A percentile compares a stretch with the other conserved stretches of the same genome.
Evolutionary conservation across 2,329 filamentous ascomycete genomes (phyloP).

Genomic region (Sclerotiophoma versabilis): DNA sequence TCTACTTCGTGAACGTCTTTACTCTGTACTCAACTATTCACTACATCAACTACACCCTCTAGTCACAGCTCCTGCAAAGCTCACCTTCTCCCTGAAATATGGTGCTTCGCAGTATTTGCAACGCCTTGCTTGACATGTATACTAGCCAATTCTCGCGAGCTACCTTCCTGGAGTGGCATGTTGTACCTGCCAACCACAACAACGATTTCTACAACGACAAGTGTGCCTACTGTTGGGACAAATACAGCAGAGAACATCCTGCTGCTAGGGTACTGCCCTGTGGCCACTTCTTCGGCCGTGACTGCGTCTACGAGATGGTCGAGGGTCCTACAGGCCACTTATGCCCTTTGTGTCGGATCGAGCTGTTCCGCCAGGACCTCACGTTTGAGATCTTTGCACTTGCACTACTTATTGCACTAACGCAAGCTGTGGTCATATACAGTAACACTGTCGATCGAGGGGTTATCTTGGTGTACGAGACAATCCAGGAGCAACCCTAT

Average conservation of each 20-base stretch:
- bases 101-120: not conserved
- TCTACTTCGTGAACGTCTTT: too few species aligned
- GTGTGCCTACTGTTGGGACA: slow-evolving; percentile 21
- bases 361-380: slow-evolving; percentile 1
- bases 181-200: slow-evolving; percentile 20
- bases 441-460: too few species aligned
- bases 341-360: slow-evolving; percentile 18
- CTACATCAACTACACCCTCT: too few species aligned
- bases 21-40: too few species aligned
- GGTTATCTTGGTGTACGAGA: too few species aligned
- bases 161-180: slow-evolving; percentile 9
- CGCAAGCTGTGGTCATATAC: too few species aligned
- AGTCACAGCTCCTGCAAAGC: too few species aligned
- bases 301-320: slow-evolving; percentile 14
- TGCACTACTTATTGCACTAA: too few species aligned
- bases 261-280: slow-evolving; percentile 21
- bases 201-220: slow-evolving; percentile 23
- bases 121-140: slow-evolving; percentile 3
- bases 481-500: too few species aligned
- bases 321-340: slow-evolving; percentile 8
- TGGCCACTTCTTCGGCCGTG: slow-evolving; percentile 24
- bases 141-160: slow-evolving; percentile 4
- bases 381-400: not conserved
- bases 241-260: slow-evolving; percentile 20
- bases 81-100: not conserved